These are phyloP conservation scores for Bromus sterilis DNA, from an alignment of 176 grass and related monocot species.

Conservation along the genomic window DNA sequence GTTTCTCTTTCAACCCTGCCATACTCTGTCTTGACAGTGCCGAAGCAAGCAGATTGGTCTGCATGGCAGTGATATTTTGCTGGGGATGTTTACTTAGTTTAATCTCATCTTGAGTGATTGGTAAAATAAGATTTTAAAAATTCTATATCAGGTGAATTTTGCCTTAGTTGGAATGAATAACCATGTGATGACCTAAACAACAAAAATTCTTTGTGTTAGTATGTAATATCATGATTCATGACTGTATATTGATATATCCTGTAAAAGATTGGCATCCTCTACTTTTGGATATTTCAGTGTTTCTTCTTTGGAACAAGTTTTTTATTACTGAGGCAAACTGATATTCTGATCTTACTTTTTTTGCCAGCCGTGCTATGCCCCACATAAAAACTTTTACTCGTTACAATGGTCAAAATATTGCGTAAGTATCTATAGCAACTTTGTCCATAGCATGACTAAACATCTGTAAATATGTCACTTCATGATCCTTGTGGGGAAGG, in stretches of 20 bases:
- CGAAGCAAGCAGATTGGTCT: not conserved
- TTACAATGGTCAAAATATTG: constrained; percentile 74
- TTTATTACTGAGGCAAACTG: not conserved
- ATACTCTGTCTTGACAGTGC: not conserved
- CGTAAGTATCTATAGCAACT: constrained; percentile 45
- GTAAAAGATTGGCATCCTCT: not conserved
- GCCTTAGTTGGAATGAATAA: not conserved
- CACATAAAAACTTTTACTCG: constrained; percentile 96
- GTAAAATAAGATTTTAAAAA: not conserved
- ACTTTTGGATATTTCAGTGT: not conserved
- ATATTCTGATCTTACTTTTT: constrained; percentile 28
- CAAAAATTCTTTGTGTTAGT: not conserved
- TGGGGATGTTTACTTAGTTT: not conserved
- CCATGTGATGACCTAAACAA: not conserved
- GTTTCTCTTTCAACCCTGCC: not conserved
- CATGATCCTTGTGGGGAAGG: not conserved
- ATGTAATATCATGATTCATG: not conserved
- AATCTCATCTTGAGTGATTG: not conserved
- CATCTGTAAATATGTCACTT: not conserved
- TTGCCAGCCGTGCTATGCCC: constrained; percentile 75
- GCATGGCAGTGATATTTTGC: not conserved
- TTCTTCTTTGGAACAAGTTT: not conserved
- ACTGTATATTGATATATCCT: not conserved
- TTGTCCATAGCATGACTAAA: not conserved
- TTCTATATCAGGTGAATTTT: not conserved